Base-by-base conservation (phyloP, 2,329 filamentous ascomycete species). In the Fusarium papillatum region DNA sequence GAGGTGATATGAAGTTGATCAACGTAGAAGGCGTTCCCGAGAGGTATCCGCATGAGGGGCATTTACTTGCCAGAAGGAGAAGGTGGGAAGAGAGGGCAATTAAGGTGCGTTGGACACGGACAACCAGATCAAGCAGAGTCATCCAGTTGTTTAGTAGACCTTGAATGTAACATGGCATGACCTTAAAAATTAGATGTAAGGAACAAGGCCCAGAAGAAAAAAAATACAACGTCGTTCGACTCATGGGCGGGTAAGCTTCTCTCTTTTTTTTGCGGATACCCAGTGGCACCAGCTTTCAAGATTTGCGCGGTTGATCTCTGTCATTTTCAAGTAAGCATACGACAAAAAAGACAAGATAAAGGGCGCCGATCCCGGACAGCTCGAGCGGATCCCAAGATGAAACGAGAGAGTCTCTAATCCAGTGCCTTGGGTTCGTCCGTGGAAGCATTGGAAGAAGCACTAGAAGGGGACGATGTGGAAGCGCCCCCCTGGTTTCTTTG, bases 401-500 rank as follows among this genome's bases (percentile, higher is more conserved):
- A 64, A 64, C 31, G 29, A 26, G 61, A 29, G 29, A 29, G 29
- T 29, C 29, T 29, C 29, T 36, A 53, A 38, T 41, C 46, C 46
- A 65, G 24, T 11, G 46, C n/a, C 36, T 55, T 36, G 63, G 46
- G 63, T 63, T 39, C 36, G 46, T 65, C 39, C n/a, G 57, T 46
- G n/a, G 29, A 69, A 46, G 29, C 48, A 41, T 34, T 67, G 50
- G 66, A 75, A 76, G 29, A 34, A 57, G 14, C 26, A n/a, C 31
- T 22, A 73, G 61, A 73, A 75, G 64, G 29, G 38, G 53, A 24
- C 9, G 53, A 24, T 5, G 16, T n/a, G 43, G 43, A 38, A 69
- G 50, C n/a, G 29, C 0, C 17, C 16, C 16, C 73, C 67, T 64
- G 36, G 43, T 75, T 70, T 75, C 60, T 22, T 24, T 76, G 60